A percentile compares a stretch with the other conserved stretches of the same genome.
Evolutionary conservation across 2,329 filamentous ascomycete species (phyloP).

Genomic region (Aureobasidium sp.): DNA sequence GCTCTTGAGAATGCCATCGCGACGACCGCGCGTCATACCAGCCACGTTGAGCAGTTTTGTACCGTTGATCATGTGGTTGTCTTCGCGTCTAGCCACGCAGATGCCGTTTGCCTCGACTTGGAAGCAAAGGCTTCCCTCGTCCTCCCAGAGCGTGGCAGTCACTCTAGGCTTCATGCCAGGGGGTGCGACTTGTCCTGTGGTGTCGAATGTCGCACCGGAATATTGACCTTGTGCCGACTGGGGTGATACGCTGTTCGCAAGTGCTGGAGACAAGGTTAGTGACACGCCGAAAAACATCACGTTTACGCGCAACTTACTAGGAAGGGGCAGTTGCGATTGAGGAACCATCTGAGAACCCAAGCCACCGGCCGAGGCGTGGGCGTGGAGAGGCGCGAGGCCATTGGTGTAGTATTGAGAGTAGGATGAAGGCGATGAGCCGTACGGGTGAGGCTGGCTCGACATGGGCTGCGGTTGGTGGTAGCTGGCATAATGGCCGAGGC

Average conservation of each 20-base stretch:
- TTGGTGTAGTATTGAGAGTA: conserved; percentile 71
- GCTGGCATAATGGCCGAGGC: conserved; percentile 69
- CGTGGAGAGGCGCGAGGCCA: conserved; percentile 71
- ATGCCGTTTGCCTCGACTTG: conserved; percentile 95
- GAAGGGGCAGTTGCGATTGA: conserved; percentile 61
- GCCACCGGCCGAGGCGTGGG: conserved; percentile 59
- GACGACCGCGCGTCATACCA: conserved; percentile 91
- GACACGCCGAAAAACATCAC: conserved; percentile 15
- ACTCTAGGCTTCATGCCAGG: conserved; percentile 94
- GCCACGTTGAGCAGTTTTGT: conserved; percentile 96
- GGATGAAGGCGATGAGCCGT: conserved; percentile 60
- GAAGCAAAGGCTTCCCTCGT: conserved; percentile 95
- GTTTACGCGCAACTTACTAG: conserved; percentile 26
- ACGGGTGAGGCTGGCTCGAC: conserved; percentile 28
- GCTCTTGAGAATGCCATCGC: conserved; percentile 95
- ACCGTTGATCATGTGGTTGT: conserved; percentile 99
- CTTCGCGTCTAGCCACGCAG: conserved; percentile 89
- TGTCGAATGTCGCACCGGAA: conserved; percentile 51
- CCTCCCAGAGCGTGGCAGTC: conserved; percentile 95
- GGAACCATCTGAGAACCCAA: conserved; percentile 62
- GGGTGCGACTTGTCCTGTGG: conserved; percentile 85
- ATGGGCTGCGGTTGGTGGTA: conserved; percentile 56
- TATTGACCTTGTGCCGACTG: conserved; percentile 22
- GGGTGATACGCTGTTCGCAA: conserved; percentile 17
- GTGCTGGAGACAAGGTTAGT: not conserved